Base-by-base conservation (phyloP, 2,329 filamentous ascomycete genomes). In the Hypomyces rosellus region DNA sequence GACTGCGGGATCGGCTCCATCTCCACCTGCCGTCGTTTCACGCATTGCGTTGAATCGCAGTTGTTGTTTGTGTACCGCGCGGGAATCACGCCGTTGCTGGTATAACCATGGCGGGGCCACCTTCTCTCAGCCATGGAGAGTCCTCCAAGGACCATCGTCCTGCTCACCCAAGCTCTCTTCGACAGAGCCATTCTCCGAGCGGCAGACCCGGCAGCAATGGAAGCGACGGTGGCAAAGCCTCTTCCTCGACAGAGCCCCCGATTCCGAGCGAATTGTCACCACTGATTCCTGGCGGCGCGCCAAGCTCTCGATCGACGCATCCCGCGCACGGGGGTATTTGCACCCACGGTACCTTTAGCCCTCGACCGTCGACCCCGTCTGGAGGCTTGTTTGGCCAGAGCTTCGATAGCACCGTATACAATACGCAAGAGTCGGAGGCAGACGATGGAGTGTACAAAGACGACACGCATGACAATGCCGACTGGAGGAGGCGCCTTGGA, bases 311-410 rank as follows among this genome's bases (percentile, higher is more conserved):
- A 20, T 59, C 55, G 34, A 49, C 59, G 8, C 62, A 65, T 45
- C 59, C 61, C 33, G 68, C 66, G 5, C 74, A 78, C 56, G 66
- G 73, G 9, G 76, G 74, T 16, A 64, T 66, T 48, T 89, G 84
- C 71, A 76, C 78, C 59, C 86, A 93, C 69, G 88, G 88, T 59
- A 87, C 86, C 14, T 89, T 91, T 62, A 89, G 87, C 40, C 85
- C 87, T 1, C 73, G 82, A 36, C 77, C 85, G 1, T 70, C 69
- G 42, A 80, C 77, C 45, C 74, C 76, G 4, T 57, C 65, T 8
- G 61, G 65, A 34, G 71, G 66, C 41, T 63, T 64, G 36, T 55
- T 58, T 14, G 62, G 41, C 45, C 8, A 12, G 12, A 14, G 34
- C 25, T 16, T 42, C 38, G 37, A 48, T 13, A 51, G 62, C 51